Percentiles rank a stretch among this genome's conserved stretches.
phyloP scores from a whole-genome alignment of 768 basidiomycete genomes.

The Dentipellis sp. region DNA sequence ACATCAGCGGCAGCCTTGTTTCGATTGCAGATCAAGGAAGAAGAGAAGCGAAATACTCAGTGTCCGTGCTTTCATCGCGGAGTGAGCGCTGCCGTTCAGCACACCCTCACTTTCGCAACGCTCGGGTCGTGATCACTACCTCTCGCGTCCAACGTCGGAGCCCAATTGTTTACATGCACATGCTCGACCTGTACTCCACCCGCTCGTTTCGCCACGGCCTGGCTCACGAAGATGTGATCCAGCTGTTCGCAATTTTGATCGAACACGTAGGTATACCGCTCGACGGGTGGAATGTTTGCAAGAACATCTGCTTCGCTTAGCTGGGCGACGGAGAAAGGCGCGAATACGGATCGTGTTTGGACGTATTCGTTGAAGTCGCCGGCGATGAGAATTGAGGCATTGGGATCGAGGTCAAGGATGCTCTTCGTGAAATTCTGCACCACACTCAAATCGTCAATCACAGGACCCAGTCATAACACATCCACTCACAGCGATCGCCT shows the following conservation, averaged over 20 bases:
- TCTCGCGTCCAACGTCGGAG: constrained; percentile 28
- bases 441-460: neutral
- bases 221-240: constrained; percentile 48
- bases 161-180: constrained; percentile 55
- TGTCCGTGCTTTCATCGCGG: too few relatives aligned
- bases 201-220: constrained; percentile 24
- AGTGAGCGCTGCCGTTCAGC: constrained; percentile 12
- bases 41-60: too few relatives aligned
- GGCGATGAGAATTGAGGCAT: constrained; percentile 42
- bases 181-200: constrained; percentile 43
- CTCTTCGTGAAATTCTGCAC: constrained; percentile 41
- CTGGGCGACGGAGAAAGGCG: constrained; percentile 26
- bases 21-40: too few relatives aligned
- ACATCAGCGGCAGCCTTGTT: too few relatives aligned
- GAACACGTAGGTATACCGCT: constrained; percentile 55
- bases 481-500: constrained; percentile 37
- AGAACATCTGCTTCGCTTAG: constrained; percentile 43
- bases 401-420: constrained; percentile 30
- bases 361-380: constrained; percentile 59
- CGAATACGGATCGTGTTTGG: constrained; percentile 43
- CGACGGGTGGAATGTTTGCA: constrained; percentile 35
- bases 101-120: constrained; percentile 40
- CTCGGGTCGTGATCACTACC: constrained; percentile 57
- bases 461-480: too few relatives aligned
- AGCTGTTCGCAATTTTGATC: constrained; percentile 51